These are phyloP conservation scores for Misopates orontium DNA, from an alignment of 257 asterid genomes.

Conservation along the genomic window DNA sequence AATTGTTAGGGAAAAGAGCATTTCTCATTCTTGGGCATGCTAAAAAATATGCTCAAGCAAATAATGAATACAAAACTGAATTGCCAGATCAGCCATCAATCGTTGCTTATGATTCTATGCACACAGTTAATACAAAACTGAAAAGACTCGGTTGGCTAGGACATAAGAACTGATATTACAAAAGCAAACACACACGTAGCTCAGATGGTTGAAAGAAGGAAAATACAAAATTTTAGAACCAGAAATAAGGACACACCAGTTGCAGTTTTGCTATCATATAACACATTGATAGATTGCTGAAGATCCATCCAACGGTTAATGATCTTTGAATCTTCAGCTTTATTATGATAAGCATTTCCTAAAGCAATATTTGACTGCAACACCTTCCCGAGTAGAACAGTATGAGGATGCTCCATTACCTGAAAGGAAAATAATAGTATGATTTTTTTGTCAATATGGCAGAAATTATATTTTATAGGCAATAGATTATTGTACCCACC, in stretches of 20 bases:
- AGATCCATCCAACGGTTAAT: constrained; percentile 81
- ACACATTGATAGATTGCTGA: constrained; percentile 80
- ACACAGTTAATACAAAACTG: too few species aligned
- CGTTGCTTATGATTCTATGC: too few species aligned
- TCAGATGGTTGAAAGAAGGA: constrained; percentile 18
- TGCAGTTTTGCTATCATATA: constrained; percentile 81
- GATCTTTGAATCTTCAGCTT: constrained; percentile 56
- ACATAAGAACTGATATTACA: neutral
- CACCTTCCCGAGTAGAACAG: constrained; percentile 75
- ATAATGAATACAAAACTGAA: neutral
- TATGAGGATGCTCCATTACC: constrained; percentile 95
- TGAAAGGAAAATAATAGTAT: constrained; percentile 33
- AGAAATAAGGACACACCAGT: constrained; percentile 48
- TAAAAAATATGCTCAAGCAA: constrained; percentile 3
- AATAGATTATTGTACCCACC: too few species aligned
- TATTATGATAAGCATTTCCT: constrained; percentile 61
- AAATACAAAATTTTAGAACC: constrained; percentile 25
- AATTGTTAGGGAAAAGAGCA: neutral
- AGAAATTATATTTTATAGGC: constrained; percentile 5
- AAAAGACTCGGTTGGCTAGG: too few species aligned
- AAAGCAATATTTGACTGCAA: constrained; percentile 76
- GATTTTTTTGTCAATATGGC: constrained; percentile 10
- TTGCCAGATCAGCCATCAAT: too few species aligned
- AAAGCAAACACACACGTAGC: neutral
- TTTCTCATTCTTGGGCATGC: neutral